Evolutionary conservation across 441 rosid species (phyloP).

Genomic region (Bruguiera hainesii): DNA sequence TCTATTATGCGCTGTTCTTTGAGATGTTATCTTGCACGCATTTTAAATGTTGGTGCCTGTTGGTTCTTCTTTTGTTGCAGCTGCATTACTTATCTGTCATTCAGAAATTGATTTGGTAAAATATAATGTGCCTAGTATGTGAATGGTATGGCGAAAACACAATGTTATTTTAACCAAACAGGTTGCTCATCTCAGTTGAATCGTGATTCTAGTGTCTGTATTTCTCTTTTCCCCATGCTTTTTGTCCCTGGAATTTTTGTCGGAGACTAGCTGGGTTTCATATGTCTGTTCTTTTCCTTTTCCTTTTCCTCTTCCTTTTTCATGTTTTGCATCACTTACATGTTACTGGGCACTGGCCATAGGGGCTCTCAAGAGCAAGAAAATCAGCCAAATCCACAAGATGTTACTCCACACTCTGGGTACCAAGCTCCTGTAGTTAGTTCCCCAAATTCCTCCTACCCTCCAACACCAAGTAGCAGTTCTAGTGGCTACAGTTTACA

Average conservation of each 20-base stretch:
- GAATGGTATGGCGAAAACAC: no score
- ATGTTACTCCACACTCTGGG: slow-evolving; percentile 54
- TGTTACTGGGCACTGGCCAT: slow-evolving; percentile 1
- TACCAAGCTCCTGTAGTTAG: slow-evolving; percentile 52
- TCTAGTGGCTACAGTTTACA: slow-evolving; percentile 30
- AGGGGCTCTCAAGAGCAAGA: slow-evolving; percentile 68
- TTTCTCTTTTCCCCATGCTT: no score
- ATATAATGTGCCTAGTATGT: no score
- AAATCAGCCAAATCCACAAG: slow-evolving; percentile 47
- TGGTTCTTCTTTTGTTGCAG: no score
- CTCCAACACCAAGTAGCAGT: slow-evolving; percentile 39
- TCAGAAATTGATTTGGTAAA: no score
- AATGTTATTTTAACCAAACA: no score
- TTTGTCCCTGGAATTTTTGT: neutral
- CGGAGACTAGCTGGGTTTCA: neutral
- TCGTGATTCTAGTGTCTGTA: no score
- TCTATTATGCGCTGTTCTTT: no score
- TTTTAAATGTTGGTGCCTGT: no score
- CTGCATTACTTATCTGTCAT: no score
- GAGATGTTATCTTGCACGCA: no score
- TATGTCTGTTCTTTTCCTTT: neutral
- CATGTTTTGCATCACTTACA: neutral
- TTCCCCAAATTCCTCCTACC: slow-evolving; percentile 53
- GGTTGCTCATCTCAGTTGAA: no score
- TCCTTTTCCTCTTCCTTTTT: neutral